A percentile compares a stretch with the other conserved stretches of the same genome.
These are phyloP conservation scores for Hemerocallis citrina DNA, from an alignment of 106 monocot species.

Conservation along the genomic window DNA sequence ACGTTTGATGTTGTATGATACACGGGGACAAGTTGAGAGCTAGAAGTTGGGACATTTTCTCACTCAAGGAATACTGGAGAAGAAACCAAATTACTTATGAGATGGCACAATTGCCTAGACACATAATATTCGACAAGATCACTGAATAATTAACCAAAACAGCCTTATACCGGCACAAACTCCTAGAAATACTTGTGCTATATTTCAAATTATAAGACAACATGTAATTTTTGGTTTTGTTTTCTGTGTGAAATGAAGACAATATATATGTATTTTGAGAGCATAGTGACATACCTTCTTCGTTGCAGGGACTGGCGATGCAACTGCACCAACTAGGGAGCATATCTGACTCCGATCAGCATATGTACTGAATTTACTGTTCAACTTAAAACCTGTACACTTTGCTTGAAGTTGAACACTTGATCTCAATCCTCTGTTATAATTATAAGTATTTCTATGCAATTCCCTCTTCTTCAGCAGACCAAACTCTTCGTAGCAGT, in stretches of 20 bases:
- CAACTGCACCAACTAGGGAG: neutral
- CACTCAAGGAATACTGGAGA: too few relatives aligned
- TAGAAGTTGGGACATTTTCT: too few relatives aligned
- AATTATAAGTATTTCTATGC: neutral
- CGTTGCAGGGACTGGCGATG: constrained; percentile 1
- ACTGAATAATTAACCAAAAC: too few relatives aligned
- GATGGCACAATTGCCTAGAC: neutral
- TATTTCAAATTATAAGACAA: too few relatives aligned
- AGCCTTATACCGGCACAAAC: too few relatives aligned
- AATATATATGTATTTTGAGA: neutral
- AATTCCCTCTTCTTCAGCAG: neutral
- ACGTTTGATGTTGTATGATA: too few relatives aligned
- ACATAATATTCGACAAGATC: neutral
- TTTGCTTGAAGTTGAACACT: neutral
- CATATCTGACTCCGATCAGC: neutral
- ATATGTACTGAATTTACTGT: neutral
- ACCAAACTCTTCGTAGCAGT: constrained; percentile 2
- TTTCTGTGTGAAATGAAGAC: too few relatives aligned
- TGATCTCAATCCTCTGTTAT: neutral
- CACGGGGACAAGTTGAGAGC: too few relatives aligned
- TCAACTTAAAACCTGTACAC: neutral
- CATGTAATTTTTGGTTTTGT: too few relatives aligned
- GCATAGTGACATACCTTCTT: constrained; percentile 8
- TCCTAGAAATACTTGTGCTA: too few relatives aligned
- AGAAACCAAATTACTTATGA: too few relatives aligned